These are phyloP conservation scores for Rhizophagus sp. DNA, from an alignment of 192 early-diverging fungal genomes.

Conservation along the genomic window DNA sequence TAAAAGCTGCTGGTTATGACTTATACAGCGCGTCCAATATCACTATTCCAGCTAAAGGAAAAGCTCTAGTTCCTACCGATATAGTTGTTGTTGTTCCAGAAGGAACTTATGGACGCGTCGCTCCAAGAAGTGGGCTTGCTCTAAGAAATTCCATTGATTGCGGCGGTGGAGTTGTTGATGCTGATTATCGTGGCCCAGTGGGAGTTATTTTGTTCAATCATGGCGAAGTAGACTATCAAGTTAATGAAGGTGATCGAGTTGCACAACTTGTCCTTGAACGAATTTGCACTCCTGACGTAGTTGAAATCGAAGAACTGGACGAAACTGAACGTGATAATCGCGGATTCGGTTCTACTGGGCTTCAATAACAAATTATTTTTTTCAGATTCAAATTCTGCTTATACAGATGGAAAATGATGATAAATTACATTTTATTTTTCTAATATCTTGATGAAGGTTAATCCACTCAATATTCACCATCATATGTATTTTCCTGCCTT, in stretches of 20 bases:
- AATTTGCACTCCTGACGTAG: slow-evolving; percentile 77
- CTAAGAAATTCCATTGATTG: slow-evolving; percentile 20
- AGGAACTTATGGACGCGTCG: slow-evolving; percentile 94
- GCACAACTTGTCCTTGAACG: slow-evolving; percentile 94
- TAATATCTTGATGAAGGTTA: no score
- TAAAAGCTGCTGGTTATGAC: slow-evolving; percentile 91
- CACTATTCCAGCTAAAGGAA: slow-evolving; percentile 76
- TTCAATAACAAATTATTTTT: no score
- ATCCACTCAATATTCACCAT: no score
- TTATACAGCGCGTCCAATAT: slow-evolving; percentile 69
- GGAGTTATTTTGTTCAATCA: slow-evolving; percentile 91
- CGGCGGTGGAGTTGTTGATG: slow-evolving; percentile 86
- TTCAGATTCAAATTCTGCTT: no score
- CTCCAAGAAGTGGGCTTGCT: slow-evolving; percentile 83
- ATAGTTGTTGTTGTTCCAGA: slow-evolving; percentile 80
- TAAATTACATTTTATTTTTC: no score
- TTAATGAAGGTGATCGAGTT: slow-evolving; percentile 90
- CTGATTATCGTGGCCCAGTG: slow-evolving; percentile 85
- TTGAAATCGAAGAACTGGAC: slow-evolving; percentile 64
- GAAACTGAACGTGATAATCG: not conserved
- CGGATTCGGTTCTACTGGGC: not conserved
- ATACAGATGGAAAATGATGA: no score
- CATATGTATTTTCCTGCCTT: no score
- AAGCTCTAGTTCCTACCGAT: slow-evolving; percentile 85
- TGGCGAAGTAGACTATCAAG: slow-evolving; percentile 56